Base-by-base conservation (phyloP, 2,329 filamentous ascomycete species). In the Chaetoscypha palmicola region DNA sequence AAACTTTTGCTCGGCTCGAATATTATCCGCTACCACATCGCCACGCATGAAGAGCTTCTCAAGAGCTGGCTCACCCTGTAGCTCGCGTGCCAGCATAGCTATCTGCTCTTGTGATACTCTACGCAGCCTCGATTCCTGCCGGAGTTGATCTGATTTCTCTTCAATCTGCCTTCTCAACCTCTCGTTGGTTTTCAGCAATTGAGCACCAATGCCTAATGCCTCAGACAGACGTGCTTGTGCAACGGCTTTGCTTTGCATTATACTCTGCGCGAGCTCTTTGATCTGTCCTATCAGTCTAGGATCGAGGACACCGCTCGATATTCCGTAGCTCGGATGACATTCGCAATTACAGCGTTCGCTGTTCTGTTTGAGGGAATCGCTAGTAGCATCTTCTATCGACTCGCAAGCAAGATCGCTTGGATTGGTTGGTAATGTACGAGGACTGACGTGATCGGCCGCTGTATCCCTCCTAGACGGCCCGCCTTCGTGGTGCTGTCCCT, bases 1-100 rank as follows among this genome's bases (percentile, higher is more conserved):
- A 17, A 43, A 43, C 14, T 12, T 32, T 14, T n/a, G 10, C 21
- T 43, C 33, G 20, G 40, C 32, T 36, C 40, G 21, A 36, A 36
- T 35, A 19, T 43, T 35, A 22, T 35, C 22, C n/a, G 17, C 5
- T 16, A 43, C 31, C n/a, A 16, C 16, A 12, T 43, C 32, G 31
- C 32, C 19, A 4, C 30, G 19, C 2, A 17, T 26, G 16, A 26
- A 26, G 4, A 16, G 16, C 11, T 17, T 30, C 23, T 43, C 32
- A 5, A 36, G 9, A 3, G 22, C 23, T 26, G 22, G 23, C 21
- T 28, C 24, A 8, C 19, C 23, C 7, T 23, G 14, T n/a, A 43
- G 17, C 31, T 36, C 40, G 5, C 17, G 3, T 14, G 19, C n/a
- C 10, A 43, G 16, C 7, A 19, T n/a, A 4, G 22, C 3, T 11